Evolutionary conservation across 495 filamentous ascomycete species (phyloP).

Genomic region (Aspergillus leporis): DNA sequence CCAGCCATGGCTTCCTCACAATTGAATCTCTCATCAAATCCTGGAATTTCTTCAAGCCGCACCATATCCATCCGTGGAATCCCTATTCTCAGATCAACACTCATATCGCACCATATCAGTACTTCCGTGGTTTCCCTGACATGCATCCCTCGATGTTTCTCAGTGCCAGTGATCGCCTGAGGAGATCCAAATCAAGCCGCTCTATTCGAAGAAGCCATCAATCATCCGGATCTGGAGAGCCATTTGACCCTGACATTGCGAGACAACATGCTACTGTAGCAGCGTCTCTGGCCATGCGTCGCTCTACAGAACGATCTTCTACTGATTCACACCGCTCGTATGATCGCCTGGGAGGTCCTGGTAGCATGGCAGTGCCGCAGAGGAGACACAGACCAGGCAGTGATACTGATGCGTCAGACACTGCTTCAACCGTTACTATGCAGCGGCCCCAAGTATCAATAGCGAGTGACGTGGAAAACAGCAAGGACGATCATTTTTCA

Average conservation of each 20-base stretch:
- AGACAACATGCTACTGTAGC: conserved; percentile 66
- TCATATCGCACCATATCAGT: conserved; percentile 19
- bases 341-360: conserved; percentile 34
- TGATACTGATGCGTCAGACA: not conserved
- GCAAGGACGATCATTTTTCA: conserved; percentile 12
- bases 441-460: conserved; percentile 2
- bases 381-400: conserved; percentile 20
- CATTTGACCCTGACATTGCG: conserved; percentile 55
- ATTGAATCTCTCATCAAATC: not conserved
- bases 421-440: not conserved
- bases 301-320: conserved; percentile 50
- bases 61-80: not conserved
- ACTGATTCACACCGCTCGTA: conserved; percentile 32
- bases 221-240: conserved; percentile 30
- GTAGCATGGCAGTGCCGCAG: conserved; percentile 41
- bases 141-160: conserved; percentile 30
- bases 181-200: conserved; percentile 63
- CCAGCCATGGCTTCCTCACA: not conserved
- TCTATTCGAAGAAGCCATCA: conserved; percentile 49
- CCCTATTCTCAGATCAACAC: conserved; percentile 17
- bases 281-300: conserved; percentile 64
- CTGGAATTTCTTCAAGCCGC: not conserved
- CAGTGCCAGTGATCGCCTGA: conserved; percentile 46
- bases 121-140: conserved; percentile 19
- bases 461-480: not conserved